A percentile compares a stretch with the other conserved stretches of the same genome.
Evolutionary conservation across 306 rosid genomes (phyloP).

Genomic region (Glycine latifolia): DNA sequence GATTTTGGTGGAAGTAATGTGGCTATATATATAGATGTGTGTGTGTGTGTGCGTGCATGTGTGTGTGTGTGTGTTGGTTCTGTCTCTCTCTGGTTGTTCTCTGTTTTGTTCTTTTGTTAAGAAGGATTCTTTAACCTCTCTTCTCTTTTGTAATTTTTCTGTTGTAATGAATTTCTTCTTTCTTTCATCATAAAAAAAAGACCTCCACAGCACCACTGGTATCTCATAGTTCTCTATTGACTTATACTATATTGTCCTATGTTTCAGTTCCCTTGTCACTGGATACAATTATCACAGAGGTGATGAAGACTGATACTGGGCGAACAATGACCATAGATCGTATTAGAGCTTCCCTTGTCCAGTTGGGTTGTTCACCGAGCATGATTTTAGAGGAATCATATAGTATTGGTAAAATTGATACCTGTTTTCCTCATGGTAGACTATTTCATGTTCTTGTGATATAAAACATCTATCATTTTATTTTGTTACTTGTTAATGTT

Average conservation of each 20-base stretch:
- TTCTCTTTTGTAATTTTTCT: background rate
- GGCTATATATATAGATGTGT: too few species aligned
- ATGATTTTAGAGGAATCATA: slow-evolving; percentile 58
- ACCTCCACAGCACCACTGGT: background rate
- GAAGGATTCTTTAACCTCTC: slow-evolving; percentile 13
- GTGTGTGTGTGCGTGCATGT: too few species aligned
- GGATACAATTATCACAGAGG: slow-evolving; percentile 71
- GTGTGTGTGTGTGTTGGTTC: too few species aligned
- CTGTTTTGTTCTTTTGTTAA: background rate
- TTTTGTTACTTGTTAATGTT: slow-evolving; percentile 31
- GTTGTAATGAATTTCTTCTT: background rate
- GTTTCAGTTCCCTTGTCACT: slow-evolving; percentile 76
- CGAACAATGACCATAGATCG: slow-evolving; percentile 72
- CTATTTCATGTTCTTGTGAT: slow-evolving; percentile 3
- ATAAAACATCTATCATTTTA: background rate
- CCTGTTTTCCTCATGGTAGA: slow-evolving; percentile 35
- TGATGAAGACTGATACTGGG: slow-evolving; percentile 75
- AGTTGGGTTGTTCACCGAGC: slow-evolving; percentile 65
- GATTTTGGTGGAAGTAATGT: too few species aligned
- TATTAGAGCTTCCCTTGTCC: slow-evolving; percentile 69
- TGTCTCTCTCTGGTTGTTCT: background rate
- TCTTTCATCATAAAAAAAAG: background rate
- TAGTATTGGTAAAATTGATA: slow-evolving; percentile 60
- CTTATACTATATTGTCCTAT: slow-evolving; percentile 40
- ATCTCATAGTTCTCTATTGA: slow-evolving; percentile 29